phyloP scores from a whole-genome alignment of 805 yeast species.

The Ogataea nitratoaversa region DNA sequence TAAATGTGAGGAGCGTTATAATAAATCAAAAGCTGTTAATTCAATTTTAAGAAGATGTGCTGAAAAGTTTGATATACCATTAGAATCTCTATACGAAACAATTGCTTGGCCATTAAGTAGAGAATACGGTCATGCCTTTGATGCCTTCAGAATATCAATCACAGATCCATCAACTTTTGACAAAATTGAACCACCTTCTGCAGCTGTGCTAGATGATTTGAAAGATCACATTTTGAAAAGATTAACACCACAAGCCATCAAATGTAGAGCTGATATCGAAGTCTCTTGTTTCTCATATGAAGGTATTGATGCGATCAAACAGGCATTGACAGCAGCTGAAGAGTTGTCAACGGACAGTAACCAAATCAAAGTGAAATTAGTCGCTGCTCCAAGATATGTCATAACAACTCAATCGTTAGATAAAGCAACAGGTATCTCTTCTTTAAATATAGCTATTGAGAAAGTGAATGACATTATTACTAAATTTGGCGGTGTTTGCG shows the following conservation, averaged over 20 bases:
- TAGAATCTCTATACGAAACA: conserved; percentile 80
- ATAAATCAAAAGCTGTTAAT: conserved; percentile 95
- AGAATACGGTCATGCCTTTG: conserved; percentile 95
- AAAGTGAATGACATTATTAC: conserved; percentile 67
- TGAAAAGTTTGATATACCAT: conserved; percentile 84
- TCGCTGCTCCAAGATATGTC: conserved; percentile 96
- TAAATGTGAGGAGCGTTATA: conserved; percentile 96
- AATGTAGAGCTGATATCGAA: conserved; percentile 97
- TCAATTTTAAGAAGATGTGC: conserved; percentile 98
- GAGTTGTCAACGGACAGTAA: conserved; percentile 73
- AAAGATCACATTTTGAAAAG: conserved; percentile 85
- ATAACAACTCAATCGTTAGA: conserved; percentile 90
- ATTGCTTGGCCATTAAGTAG: conserved; percentile 97
- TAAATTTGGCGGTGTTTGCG: conserved; percentile 78
- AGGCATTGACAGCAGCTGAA: conserved; percentile 85
- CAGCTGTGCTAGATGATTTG: conserved; percentile 77
- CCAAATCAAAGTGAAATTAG: conserved; percentile 89
- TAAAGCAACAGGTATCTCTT: conserved; percentile 80
- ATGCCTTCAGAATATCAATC: conserved; percentile 94
- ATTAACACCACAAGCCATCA: conserved; percentile 96
- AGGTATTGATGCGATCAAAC: conserved; percentile 95
- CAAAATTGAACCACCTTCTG: conserved; percentile 64
- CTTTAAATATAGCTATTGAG: conserved; percentile 74
- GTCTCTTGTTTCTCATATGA: conserved; percentile 96
- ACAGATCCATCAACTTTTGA: conserved; percentile 88